A percentile compares a stretch with the other conserved stretches of the same genome.
phyloP scores from a whole-genome alignment of 2,329 filamentous ascomycete genomes.

The Botrytis byssoidea region DNA sequence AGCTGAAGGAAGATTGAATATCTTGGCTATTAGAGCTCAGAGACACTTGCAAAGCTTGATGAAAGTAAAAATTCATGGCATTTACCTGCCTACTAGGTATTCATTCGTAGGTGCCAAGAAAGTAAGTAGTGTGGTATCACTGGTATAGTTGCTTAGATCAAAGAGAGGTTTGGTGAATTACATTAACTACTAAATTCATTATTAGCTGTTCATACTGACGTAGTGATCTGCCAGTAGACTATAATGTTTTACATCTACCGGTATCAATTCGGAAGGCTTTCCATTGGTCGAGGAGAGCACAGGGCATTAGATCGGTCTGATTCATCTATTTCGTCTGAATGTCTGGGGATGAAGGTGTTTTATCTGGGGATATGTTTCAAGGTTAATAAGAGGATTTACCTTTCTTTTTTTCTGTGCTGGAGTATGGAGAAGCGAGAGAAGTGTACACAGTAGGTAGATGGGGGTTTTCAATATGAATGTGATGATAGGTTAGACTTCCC shows the following conservation, averaged over 20 bases:
- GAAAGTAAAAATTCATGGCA: not conserved
- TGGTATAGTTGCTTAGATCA: not conserved
- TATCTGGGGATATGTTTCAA: not conserved
- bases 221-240: not conserved
- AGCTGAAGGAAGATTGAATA: not conserved
- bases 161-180: constrained; percentile 1
- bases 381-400: not conserved
- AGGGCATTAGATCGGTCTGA: not conserved
- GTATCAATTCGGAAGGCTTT: not conserved
- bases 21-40: not conserved
- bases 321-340: not conserved
- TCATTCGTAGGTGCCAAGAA: too few relatives aligned
- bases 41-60: not conserved
- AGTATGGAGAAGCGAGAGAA: not conserved
- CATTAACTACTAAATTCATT: not conserved
- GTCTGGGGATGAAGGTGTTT: not conserved
- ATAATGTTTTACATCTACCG: not conserved
- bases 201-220: not conserved
- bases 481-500: not conserved
- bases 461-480: not conserved
- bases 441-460: not conserved
- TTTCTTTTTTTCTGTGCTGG: not conserved
- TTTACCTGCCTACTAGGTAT: not conserved
- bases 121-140: not conserved
- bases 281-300: not conserved